Evolutionary conservation across 192 early-diverging fungal genomes (phyloP).

Genomic region (Umbelopsis vinacea): DNA sequence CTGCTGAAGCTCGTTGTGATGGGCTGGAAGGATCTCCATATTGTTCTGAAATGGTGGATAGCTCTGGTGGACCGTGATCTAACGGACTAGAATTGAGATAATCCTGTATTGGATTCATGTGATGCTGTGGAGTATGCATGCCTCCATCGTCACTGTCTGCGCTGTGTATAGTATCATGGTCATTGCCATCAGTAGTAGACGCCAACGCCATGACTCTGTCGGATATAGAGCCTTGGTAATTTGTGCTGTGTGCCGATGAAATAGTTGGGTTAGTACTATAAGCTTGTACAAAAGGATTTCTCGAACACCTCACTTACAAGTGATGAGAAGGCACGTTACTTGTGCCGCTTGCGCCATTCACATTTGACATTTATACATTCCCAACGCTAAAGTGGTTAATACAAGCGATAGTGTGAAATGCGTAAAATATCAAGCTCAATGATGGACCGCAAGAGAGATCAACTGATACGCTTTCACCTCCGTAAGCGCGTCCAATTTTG

Average conservation of each 20-base stretch:
- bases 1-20: neutral
- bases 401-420: neutral
- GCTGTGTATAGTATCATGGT: neutral
- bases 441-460: neutral
- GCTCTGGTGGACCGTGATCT: slow-evolving; percentile 18
- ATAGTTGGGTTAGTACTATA: neutral
- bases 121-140: neutral
- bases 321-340: neutral
- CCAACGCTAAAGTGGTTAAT: neutral
- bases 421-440: too few relatives aligned
- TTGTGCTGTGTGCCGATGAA: neutral
- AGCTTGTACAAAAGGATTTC: neutral
- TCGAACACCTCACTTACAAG: neutral
- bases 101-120: slow-evolving; percentile 3
- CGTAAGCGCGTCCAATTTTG: neutral
- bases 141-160: neutral
- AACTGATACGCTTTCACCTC: neutral
- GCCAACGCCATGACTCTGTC: neutral
- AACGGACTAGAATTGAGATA: slow-evolving; percentile 13
- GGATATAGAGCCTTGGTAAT: neutral
- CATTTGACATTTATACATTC: slow-evolving; percentile 14
- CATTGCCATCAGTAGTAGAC: neutral
- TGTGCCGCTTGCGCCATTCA: slow-evolving; percentile 8
- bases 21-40: slow-evolving; percentile 16
- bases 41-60: slow-evolving; percentile 1